Evolutionary conservation across 2,329 filamentous ascomycete genomes (phyloP).

Genomic region (Trichoderma atroviride): DNA sequence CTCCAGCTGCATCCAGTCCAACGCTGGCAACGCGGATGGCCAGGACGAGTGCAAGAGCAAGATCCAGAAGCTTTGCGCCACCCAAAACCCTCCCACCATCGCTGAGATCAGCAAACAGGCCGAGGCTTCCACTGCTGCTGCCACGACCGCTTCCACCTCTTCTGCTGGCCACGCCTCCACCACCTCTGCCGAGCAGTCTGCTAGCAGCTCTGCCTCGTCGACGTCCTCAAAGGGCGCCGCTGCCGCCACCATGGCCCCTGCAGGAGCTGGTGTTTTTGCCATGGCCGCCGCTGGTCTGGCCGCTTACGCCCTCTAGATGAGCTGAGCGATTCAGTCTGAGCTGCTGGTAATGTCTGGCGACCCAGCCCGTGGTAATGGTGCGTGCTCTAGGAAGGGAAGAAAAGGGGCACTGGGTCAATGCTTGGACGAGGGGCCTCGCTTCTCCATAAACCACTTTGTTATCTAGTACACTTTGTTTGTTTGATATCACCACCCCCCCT

Average conservation of each 20-base stretch:
- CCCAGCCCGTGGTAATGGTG: constrained; percentile 28
- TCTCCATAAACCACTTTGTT: constrained; percentile 39
- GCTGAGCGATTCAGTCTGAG: constrained; percentile 30
- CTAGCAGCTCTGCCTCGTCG: constrained; percentile 39
- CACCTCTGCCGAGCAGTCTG: constrained; percentile 22
- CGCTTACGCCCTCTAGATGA: constrained; percentile 53
- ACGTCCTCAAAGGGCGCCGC: constrained; percentile 39
- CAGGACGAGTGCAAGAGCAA: constrained; percentile 53
- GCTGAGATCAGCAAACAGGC: constrained; percentile 31
- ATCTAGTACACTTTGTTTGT: constrained; percentile 37
- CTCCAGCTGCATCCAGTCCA: constrained; percentile 49
- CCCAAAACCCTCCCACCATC: constrained; percentile 40
- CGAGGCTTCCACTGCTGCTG: constrained; percentile 25
- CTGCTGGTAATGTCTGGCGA: constrained; percentile 13
- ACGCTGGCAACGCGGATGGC: constrained; percentile 45
- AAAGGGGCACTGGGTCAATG: constrained; percentile 25
- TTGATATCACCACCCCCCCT: constrained; percentile 18
- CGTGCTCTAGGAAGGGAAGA: neutral
- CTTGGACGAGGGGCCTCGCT: constrained; percentile 34
- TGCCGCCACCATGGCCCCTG: constrained; percentile 47
- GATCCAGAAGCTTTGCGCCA: constrained; percentile 53
- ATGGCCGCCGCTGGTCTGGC: constrained; percentile 53
- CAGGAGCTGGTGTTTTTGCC: constrained; percentile 49
- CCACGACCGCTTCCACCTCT: constrained; percentile 36
- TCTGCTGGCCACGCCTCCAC: constrained; percentile 31